Percentiles rank a stretch among this genome's conserved stretches.
Evolutionary conservation across 2,329 filamentous ascomycete genomes (phyloP).

Genomic region (Cladosporium austrohemisphaericum): DNA sequence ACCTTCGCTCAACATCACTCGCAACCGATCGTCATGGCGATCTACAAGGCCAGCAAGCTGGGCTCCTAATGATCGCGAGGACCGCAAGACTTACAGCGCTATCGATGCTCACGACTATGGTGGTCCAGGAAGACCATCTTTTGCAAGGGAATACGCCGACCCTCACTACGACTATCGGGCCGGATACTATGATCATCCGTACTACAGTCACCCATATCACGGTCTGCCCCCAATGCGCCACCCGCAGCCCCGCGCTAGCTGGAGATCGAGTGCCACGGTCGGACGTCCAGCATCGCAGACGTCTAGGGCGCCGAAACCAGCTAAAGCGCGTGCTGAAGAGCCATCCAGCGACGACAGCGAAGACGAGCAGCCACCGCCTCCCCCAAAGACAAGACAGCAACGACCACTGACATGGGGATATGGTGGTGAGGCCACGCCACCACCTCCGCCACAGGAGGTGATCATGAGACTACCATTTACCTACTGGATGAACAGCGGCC

Average conservation of each 20-base stretch:
- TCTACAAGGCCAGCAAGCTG: slow-evolving; percentile 19
- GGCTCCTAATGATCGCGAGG: slow-evolving; percentile 23
- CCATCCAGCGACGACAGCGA: slow-evolving; percentile 25
- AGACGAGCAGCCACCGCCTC: slow-evolving; percentile 19
- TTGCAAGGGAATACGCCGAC: slow-evolving; percentile 23
- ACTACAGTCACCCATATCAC: slow-evolving; percentile 26
- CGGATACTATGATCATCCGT: slow-evolving; percentile 25
- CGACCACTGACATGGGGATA: slow-evolving; percentile 8
- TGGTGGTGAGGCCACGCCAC: background rate
- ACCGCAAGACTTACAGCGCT: slow-evolving; percentile 20
- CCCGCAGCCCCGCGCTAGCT: slow-evolving; percentile 18
- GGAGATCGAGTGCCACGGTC: slow-evolving; percentile 14
- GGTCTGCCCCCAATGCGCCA: slow-evolving; percentile 21
- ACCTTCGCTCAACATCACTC: slow-evolving; percentile 4
- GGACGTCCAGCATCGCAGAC: slow-evolving; percentile 1
- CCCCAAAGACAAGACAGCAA: slow-evolving; percentile 9
- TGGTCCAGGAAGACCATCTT: slow-evolving; percentile 16
- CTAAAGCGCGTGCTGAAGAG: slow-evolving; percentile 12
- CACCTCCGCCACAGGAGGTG: slow-evolving; percentile 24
- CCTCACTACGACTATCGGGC: slow-evolving; percentile 25
- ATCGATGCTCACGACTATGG: slow-evolving; percentile 26
- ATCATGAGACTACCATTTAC: slow-evolving; percentile 33
- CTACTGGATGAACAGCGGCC: slow-evolving; percentile 30
- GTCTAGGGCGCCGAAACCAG: background rate
- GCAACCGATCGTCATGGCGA: slow-evolving; percentile 1